phyloP scores from a whole-genome alignment of 768 basidiomycete species.

The Tricholoma matsutake region DNA sequence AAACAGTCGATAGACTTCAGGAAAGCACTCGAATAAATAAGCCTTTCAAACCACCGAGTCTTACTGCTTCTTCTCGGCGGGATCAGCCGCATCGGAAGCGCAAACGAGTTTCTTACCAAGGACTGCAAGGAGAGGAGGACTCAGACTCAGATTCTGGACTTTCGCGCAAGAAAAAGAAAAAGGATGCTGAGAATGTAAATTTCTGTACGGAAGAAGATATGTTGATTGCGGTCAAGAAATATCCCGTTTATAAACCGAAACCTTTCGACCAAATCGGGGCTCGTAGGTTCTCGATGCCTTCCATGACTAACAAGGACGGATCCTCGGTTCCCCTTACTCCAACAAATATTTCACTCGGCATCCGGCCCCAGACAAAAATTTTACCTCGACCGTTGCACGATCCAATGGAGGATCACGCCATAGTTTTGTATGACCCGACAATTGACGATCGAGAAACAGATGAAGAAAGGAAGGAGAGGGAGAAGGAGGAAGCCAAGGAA shows the following conservation, averaged over 20 bases:
- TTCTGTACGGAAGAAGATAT: constrained; percentile 64
- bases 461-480: constrained; percentile 72
- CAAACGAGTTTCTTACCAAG: constrained; percentile 87
- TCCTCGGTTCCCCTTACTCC: constrained; percentile 50
- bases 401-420: constrained; percentile 97
- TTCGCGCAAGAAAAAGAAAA: constrained; percentile 60
- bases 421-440: constrained; percentile 96
- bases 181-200: constrained; percentile 45
- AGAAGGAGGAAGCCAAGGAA: constrained; percentile 69
- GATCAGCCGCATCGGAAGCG: constrained; percentile 75
- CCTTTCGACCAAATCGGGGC: constrained; percentile 56
- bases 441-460: constrained; percentile 90
- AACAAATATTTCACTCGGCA: constrained; percentile 78
- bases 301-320: constrained; percentile 72
- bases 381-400: constrained; percentile 93
- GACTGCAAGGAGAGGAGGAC: constrained; percentile 48
- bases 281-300: constrained; percentile 80
- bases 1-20: constrained; percentile 60
- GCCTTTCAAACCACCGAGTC: constrained; percentile 76
- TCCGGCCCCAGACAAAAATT: constrained; percentile 74
- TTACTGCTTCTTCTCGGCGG: constrained; percentile 42
- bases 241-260: constrained; percentile 79
- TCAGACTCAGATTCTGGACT: constrained; percentile 56
- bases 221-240: constrained; percentile 60
- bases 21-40: constrained; percentile 74